Percentiles rank a stretch among this genome's conserved stretches.
phyloP scores from a whole-genome alignment of 2,329 filamentous ascomycete genomes.

The Ceratocystis papillata region DNA sequence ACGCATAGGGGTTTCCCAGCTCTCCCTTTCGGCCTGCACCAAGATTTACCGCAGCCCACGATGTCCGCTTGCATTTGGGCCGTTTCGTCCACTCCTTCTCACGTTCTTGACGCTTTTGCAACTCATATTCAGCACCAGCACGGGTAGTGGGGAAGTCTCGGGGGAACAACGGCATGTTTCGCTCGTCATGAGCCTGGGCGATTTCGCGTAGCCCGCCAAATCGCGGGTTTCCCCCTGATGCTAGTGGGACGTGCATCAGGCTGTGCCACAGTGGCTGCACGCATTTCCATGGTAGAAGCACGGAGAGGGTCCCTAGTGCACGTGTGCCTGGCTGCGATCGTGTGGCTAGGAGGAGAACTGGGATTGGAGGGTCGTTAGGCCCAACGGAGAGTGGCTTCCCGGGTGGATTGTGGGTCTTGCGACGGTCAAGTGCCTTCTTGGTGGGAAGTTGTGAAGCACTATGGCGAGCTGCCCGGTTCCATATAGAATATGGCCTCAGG shows the following conservation, averaged over 20 bases:
- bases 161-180: constrained; percentile 70
- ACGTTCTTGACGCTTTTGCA: constrained; percentile 49
- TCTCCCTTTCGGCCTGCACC: constrained; percentile 69
- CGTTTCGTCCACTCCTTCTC: constrained; percentile 35
- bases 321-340: constrained; percentile 39
- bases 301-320: constrained; percentile 62
- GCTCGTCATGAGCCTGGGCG: constrained; percentile 72
- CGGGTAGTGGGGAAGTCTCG: constrained; percentile 70
- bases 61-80: constrained; percentile 70
- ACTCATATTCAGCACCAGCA: constrained; percentile 69
- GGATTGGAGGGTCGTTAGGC: constrained; percentile 61
- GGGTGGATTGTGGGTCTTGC: constrained; percentile 53
- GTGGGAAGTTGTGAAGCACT: constrained; percentile 56
- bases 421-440: constrained; percentile 70
- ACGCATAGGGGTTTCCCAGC: constrained; percentile 68
- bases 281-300: constrained; percentile 84
- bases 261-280: constrained; percentile 77
- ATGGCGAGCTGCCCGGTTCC: constrained; percentile 56
- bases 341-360: constrained; percentile 58
- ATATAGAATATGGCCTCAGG: constrained; percentile 45
- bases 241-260: constrained; percentile 70
- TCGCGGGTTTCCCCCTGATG: constrained; percentile 65
- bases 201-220: constrained; percentile 75
- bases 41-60: constrained; percentile 64
- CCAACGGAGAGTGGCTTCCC: constrained; percentile 51